Evolutionary conservation across 2,329 filamentous ascomycete genomes (phyloP).

Genomic region (Colletotrichum horii): DNA sequence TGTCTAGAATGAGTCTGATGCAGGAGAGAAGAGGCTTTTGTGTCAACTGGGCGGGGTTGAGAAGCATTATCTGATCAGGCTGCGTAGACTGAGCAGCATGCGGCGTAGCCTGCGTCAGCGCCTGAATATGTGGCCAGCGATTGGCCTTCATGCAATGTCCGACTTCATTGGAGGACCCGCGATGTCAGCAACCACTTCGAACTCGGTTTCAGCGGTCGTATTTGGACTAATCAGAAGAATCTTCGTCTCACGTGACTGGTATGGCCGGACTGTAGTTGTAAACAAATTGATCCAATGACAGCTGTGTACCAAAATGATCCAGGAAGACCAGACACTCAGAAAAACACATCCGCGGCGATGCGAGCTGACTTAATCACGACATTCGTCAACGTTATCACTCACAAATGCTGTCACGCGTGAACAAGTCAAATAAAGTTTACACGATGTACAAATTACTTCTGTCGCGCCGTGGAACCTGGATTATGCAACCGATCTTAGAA

Average conservation of each 20-base stretch:
- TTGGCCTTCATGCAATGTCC: neutral
- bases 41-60: rapidly evolving
- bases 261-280: neutral
- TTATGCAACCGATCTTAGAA: neutral
- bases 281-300: neutral
- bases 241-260: neutral
- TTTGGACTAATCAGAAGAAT: neutral
- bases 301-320: rapidly evolving
- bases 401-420: neutral
- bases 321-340: rapidly evolving
- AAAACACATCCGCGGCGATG: neutral
- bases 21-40: neutral
- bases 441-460: rapidly evolving
- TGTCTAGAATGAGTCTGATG: rapidly evolving
- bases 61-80: neutral
- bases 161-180: neutral
- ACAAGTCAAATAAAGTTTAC: neutral
- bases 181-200: neutral
- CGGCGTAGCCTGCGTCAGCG: neutral
- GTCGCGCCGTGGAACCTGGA: neutral
- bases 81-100: neutral
- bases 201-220: neutral
- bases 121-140: neutral
- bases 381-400: neutral
- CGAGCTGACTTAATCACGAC: neutral